Percentiles rank a stretch among this genome's conserved stretches.
These are phyloP conservation scores for Powellomyces hirtus DNA, from an alignment of 192 early-diverging fungal genomes.

Conservation along the genomic window DNA sequence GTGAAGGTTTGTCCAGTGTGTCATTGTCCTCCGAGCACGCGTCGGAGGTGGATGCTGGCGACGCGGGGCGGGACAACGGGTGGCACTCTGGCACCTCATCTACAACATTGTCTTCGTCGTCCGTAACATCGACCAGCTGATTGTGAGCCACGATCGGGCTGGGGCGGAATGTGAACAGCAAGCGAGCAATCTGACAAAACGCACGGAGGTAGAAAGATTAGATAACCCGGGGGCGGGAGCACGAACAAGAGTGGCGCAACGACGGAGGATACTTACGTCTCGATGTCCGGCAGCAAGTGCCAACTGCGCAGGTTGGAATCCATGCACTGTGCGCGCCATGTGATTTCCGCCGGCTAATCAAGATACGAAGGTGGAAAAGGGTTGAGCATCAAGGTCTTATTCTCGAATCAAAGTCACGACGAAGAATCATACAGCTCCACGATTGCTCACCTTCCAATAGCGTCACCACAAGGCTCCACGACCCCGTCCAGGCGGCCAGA, in stretches of 20 bases:
- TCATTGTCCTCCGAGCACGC: too few species aligned
- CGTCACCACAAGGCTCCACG: conserved; percentile 12
- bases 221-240: too few species aligned
- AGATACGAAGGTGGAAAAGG: too few species aligned
- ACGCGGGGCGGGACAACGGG: too few species aligned
- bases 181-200: too few species aligned
- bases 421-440: neutral
- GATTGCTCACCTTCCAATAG: conserved; percentile 25
- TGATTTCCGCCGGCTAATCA: neutral
- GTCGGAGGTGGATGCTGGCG: too few species aligned
- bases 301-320: conserved; percentile 17
- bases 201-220: too few species aligned
- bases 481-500: conserved; percentile 32
- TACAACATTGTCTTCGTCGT: too few species aligned
- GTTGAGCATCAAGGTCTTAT: neutral
- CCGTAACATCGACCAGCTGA: neutral
- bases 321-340: conserved; percentile 8
- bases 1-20: too few species aligned
- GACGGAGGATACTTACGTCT: conserved; percentile 13
- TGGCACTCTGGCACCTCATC: too few species aligned
- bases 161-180: neutral
- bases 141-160: neutral
- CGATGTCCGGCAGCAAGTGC: conserved; percentile 4
- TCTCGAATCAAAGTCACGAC: neutral
- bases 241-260: too few species aligned